A percentile compares a stretch with the other conserved stretches of the same genome.
These are phyloP conservation scores for Cyberlindnera japonica DNA, from an alignment of 805 yeast genomes.

Conservation along the genomic window DNA sequence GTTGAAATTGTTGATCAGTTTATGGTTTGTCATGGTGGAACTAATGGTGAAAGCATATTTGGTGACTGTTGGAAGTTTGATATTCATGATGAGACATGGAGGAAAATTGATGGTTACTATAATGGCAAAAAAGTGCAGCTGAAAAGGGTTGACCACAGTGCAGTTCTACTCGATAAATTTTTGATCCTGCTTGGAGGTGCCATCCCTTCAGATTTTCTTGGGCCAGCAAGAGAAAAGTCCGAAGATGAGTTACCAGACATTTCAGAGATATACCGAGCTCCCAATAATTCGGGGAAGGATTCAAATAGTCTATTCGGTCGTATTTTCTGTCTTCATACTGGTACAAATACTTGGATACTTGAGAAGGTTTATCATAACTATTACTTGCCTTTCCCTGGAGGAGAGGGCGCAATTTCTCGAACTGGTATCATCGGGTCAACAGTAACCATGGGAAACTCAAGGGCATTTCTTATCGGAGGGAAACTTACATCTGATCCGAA, in stretches of 20 bases:
- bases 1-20: constrained; percentile 25
- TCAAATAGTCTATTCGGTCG: neutral
- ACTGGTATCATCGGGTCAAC: constrained; percentile 7
- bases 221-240: neutral
- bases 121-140: constrained; percentile 19
- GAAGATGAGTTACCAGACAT: constrained; percentile 15
- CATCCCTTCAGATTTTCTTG: neutral
- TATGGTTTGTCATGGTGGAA: constrained; percentile 34
- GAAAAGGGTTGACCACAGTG: constrained; percentile 18
- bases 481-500: constrained; percentile 3
- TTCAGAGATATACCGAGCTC: constrained; percentile 4
- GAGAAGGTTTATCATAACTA: constrained; percentile 12
- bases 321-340: constrained; percentile 4
- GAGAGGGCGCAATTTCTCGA: constrained; percentile 2
- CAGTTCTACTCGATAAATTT: constrained; percentile 19
- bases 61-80: constrained; percentile 53
- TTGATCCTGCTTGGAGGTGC: constrained; percentile 11
- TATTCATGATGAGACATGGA: constrained; percentile 42
- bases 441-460: constrained; percentile 8
- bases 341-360: constrained; percentile 1
- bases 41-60: constrained; percentile 30
- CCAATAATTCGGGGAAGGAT: neutral
- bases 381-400: neutral
- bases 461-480: constrained; percentile 11
- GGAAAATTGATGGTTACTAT: constrained; percentile 24